Evolutionary conservation across 2,329 filamentous ascomycete genomes (phyloP).

Genomic region (Didymosphaeria variabile): DNA sequence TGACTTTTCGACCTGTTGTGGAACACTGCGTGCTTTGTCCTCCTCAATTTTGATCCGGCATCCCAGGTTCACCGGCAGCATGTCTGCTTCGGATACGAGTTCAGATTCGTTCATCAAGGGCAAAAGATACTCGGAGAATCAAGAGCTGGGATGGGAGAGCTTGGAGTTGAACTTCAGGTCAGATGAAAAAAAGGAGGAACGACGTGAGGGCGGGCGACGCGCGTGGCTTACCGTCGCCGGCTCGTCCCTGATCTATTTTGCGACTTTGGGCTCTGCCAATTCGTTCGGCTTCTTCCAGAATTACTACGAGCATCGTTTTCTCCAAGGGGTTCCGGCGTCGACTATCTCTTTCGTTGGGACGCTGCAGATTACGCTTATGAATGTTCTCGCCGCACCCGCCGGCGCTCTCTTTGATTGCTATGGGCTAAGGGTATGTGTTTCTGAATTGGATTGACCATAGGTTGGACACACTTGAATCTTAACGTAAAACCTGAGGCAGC

Average conservation of each 20-base stretch:
- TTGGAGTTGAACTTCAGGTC: background rate
- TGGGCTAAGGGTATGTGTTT: slow-evolving; percentile 60
- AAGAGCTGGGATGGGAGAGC: background rate
- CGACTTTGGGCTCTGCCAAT: slow-evolving; percentile 53
- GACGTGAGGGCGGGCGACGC: slow-evolving; percentile 11
- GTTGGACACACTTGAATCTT: too few species aligned
- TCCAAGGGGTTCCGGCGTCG: slow-evolving; percentile 40
- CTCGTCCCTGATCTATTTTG: slow-evolving; percentile 49
- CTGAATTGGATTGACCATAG: background rate
- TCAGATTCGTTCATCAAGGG: background rate
- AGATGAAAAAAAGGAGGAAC: background rate
- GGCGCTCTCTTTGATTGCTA: slow-evolving; percentile 70
- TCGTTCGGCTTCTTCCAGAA: slow-evolving; percentile 58
- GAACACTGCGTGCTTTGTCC: background rate
- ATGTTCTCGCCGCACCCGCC: slow-evolving; percentile 64
- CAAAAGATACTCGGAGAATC: background rate
- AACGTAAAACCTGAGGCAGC: background rate
- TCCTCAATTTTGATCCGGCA: background rate
- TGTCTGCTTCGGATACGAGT: background rate
- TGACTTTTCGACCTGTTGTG: background rate
- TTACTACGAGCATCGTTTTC: slow-evolving; percentile 52
- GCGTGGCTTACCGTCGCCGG: slow-evolving; percentile 49
- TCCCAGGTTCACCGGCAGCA: background rate
- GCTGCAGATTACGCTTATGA: slow-evolving; percentile 57
- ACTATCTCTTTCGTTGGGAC: slow-evolving; percentile 57